Conservation (phyloP, 148 eudicot genomes). For the Salicornia ramosissima region DNA sequence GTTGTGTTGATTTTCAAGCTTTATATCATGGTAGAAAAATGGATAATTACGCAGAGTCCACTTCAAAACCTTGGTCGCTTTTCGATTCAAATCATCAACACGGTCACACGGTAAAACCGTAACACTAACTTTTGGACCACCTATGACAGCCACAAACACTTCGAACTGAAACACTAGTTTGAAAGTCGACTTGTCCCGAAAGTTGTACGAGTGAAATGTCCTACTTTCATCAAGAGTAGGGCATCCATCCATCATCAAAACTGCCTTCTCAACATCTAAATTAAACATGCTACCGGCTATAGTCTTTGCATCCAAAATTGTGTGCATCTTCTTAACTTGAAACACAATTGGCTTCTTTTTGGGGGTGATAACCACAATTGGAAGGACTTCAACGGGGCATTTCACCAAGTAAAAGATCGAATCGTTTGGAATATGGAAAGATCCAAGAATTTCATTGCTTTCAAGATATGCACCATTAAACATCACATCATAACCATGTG, state of each 20-base stretch:
- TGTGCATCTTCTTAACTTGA: conserved; percentile 26
- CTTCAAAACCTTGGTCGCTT: no score
- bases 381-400: conserved; percentile 24
- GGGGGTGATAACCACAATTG: conserved; percentile 21
- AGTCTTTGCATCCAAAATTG: conserved; percentile 24
- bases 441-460: conserved; percentile 18
- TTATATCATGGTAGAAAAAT: no score
- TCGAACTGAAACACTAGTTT: conserved; percentile 11
- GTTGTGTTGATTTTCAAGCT: no score
- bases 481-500: conserved; percentile 21
- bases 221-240: conserved; percentile 18
- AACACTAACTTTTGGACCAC: conserved; percentile 1
- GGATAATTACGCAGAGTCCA: no score
- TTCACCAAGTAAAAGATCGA: conserved; percentile 25
- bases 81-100: conserved; percentile 14
- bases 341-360: background rate
- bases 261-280: background rate
- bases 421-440: conserved; percentile 2
- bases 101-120: conserved; percentile 19
- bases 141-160: conserved; percentile 22
- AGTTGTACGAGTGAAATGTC: conserved; percentile 25
- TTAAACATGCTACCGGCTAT: conserved; percentile 21
- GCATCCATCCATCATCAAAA: background rate
- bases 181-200: conserved; percentile 5
- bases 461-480: conserved; percentile 24